Evolutionary conservation across 2,329 filamentous ascomycete species (phyloP), one percentile per base, ranked within the genome.

Genomic region (Verticillium nonalfalfae): DNA sequence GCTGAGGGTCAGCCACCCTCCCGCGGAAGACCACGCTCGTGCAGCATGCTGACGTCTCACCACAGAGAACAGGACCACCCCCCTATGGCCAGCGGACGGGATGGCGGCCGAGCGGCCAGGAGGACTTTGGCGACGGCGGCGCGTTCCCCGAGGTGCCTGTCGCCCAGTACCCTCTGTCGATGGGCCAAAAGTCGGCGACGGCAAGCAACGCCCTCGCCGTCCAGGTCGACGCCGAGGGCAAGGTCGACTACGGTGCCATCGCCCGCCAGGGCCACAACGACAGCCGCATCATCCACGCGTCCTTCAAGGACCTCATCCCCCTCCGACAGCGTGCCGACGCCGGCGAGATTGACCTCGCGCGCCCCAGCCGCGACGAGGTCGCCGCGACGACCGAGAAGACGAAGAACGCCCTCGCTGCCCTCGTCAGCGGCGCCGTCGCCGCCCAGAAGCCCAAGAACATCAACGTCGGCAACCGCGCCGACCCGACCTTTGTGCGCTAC

Each of bases 381-480:
- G 84, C 86, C 61, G 91, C 85, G 45, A 93, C 93, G 63, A 91
- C 93, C 63, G 91, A 97, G 73, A 88, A 89, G 75, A 99, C 95
- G 26, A 92, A 93, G 75, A 88, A 90, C 67, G 95, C 95, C 7
- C 79, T 99, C 65, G 90, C 90, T 59, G 85, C 85, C 55, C 80
- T 99, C 63, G 91, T 97, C 10, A 88, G 85, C 67, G 92, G 93
- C 55, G 93, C 95, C 0, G 88, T 96, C 21, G 89, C 93, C 3
- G 90, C 95, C 9, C 95, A 98, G 78, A 96, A 96, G 73, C 95
- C 95, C 2, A 99, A 99, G 80, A 97, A 93, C 68, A 88, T 98
- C 68, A 93, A 93, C 69, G 86, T 90, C 7, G 89, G 88, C n/a
- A 83, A 85, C 58, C 84, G 90, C 66, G 89, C 90, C 61, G 94